phyloP scores from a whole-genome alignment of 352 stramenopile genomes.

The Blastocystis sp. region DNA sequence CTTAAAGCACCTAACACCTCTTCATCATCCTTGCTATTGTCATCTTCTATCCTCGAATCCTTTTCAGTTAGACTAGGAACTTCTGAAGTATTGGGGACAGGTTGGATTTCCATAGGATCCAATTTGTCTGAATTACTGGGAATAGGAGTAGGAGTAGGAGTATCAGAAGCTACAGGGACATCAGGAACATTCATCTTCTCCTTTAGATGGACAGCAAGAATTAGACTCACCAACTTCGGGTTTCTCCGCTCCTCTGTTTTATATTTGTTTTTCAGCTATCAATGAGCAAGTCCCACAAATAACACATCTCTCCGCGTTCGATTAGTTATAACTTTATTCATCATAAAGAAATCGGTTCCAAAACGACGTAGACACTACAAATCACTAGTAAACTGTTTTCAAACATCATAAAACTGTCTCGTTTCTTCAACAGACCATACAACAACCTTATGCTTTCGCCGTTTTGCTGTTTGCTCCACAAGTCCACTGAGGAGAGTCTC shows the following conservation, averaged over 20 bases:
- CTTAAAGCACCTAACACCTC: slow-evolving; percentile 42
- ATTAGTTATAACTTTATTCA: slow-evolving; percentile 60
- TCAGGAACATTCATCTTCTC: slow-evolving; percentile 46
- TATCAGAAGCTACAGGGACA: neutral
- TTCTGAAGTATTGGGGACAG: neutral
- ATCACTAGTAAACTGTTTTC: neutral
- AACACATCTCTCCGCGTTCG: slow-evolving; percentile 44
- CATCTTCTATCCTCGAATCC: neutral
- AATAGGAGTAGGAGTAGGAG: neutral
- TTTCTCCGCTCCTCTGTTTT: slow-evolving; percentile 61
- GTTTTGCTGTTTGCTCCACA: neutral
- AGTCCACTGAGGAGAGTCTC: neutral
- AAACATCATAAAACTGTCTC: slow-evolving; percentile 46
- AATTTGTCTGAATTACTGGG: neutral
- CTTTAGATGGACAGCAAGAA: slow-evolving; percentile 49
- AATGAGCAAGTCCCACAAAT: neutral
- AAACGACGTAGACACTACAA: slow-evolving; percentile 53
- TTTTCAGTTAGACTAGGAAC: neutral
- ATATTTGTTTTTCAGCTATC: slow-evolving; percentile 63
- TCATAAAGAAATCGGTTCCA: slow-evolving; percentile 61
- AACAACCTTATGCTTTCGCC: slow-evolving; percentile 58
- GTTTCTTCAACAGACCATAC: slow-evolving; percentile 57
- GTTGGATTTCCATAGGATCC: neutral
- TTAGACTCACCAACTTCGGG: slow-evolving; percentile 29
- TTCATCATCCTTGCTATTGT: neutral